Percentiles rank a stretch among this genome's conserved stretches.
Conservation (phyloP, 2,329 filamentous ascomycete species). For the Plectosphaerella plurivora region DNA sequence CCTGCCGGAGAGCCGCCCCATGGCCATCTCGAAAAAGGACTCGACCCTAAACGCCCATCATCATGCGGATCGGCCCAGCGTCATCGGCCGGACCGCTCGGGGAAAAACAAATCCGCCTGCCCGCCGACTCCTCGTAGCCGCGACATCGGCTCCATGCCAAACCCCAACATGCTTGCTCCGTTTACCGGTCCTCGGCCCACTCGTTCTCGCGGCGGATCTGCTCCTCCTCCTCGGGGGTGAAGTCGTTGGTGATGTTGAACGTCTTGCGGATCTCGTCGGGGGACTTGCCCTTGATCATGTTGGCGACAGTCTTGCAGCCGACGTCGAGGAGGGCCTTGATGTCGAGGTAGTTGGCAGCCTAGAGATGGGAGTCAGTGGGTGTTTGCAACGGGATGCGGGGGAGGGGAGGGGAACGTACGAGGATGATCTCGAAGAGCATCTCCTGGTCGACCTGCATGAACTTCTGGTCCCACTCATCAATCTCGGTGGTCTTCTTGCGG, state of each 20-base stretch:
- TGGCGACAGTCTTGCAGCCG: constrained; percentile 98
- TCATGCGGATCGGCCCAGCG: too few relatives aligned
- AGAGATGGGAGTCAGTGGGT: constrained; percentile 1
- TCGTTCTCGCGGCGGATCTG: constrained; percentile 92
- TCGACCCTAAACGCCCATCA: too few relatives aligned
- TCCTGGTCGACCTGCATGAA: constrained; percentile 99
- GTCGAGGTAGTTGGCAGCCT: constrained; percentile 98
- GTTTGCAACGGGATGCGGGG: neutral
- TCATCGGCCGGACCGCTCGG: too few relatives aligned
- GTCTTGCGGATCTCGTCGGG: constrained; percentile 99
- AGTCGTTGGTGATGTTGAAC: constrained; percentile 99
- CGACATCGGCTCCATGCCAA: neutral
- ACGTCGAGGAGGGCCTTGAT: constrained; percentile 98
- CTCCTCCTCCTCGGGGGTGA: constrained; percentile 97
- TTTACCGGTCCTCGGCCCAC: constrained; percentile 79
- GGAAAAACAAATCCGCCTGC: too few relatives aligned
- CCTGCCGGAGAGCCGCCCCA: too few relatives aligned
- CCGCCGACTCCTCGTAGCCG: too few relatives aligned
- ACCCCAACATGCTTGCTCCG: neutral
- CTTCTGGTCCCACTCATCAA: constrained; percentile 99
- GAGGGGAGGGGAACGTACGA: constrained; percentile 55
- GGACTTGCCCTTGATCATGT: constrained; percentile 99
- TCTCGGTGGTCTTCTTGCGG: constrained; percentile 97
- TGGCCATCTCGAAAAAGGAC: too few relatives aligned
- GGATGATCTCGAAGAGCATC: constrained; percentile 99